Conservation (phyloP, 2,329 filamentous ascomycete species). For the Pseudogymnoascus sp. region DNA sequence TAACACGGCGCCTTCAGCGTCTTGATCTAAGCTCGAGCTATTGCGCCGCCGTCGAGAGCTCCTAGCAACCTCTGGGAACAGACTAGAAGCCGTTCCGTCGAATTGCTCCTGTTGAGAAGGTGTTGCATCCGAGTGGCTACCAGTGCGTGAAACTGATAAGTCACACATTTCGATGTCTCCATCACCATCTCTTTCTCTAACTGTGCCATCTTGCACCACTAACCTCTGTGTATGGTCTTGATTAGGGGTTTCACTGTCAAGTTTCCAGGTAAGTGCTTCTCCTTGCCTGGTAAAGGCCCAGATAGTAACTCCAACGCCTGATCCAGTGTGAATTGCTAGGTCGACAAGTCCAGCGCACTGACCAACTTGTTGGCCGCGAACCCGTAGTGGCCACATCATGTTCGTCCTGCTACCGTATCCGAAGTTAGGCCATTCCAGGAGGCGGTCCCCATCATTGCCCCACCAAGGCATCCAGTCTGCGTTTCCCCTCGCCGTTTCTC, state of each 20-base stretch:
- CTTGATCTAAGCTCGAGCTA: background rate
- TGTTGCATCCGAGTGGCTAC: background rate
- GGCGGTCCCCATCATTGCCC: conserved; percentile 24
- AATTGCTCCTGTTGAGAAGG: background rate
- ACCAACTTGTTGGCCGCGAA: conserved; percentile 42
- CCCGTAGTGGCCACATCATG: conserved; percentile 38
- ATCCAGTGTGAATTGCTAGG: conserved; percentile 38
- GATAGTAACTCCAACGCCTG: conserved; percentile 38
- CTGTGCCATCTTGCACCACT: conserved; percentile 25
- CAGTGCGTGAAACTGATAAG: background rate
- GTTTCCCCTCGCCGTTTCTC: conserved; percentile 13
- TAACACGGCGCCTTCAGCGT: conserved; percentile 11
- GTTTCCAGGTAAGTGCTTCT: conserved; percentile 34
- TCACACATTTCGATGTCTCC: conserved; percentile 19
- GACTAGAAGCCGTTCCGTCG: background rate
- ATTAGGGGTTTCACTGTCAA: background rate
- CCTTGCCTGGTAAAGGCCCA: conserved; percentile 43
- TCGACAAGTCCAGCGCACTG: conserved; percentile 39
- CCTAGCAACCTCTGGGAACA: background rate
- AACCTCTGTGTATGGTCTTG: conserved; percentile 2
- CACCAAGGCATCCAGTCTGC: conserved; percentile 32
- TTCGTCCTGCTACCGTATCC: background rate
- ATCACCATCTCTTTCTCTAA: conserved; percentile 18
- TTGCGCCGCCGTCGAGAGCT: background rate
- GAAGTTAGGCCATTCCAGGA: conserved; percentile 15